These are phyloP conservation scores for Paxillus involutus DNA, from an alignment of 768 basidiomycete genomes.

Conservation along the genomic window DNA sequence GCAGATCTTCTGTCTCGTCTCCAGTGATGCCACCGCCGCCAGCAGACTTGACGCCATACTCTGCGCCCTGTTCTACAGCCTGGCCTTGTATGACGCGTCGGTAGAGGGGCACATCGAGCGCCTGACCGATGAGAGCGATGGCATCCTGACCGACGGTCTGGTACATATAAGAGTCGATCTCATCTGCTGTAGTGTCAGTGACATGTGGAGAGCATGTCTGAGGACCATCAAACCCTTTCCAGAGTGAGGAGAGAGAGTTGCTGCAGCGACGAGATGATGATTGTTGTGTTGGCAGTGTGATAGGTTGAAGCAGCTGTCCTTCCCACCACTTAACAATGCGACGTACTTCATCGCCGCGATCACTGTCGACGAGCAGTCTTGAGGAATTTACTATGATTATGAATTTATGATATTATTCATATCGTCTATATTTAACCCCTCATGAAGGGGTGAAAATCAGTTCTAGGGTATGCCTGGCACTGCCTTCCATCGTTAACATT, in stretches of 20 bases:
- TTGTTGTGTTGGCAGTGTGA: slow-evolving; percentile 84
- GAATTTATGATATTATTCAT: slow-evolving; percentile 8
- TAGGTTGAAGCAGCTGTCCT: slow-evolving; percentile 96
- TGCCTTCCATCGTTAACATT: background rate
- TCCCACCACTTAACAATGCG: slow-evolving; percentile 93
- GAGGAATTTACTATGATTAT: too few relatives aligned
- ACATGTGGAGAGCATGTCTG: slow-evolving; percentile 7
- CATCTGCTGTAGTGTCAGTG: slow-evolving; percentile 58
- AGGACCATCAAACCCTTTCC: slow-evolving; percentile 67
- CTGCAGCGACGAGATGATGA: slow-evolving; percentile 85
- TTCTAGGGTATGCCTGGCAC: too few relatives aligned
- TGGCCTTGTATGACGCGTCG: slow-evolving; percentile 77
- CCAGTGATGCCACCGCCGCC: slow-evolving; percentile 56
- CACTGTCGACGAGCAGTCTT: background rate
- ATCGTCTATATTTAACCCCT: slow-evolving; percentile 16
- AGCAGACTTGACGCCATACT: slow-evolving; percentile 77
- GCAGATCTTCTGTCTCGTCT: slow-evolving; percentile 97
- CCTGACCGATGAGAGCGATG: slow-evolving; percentile 80
- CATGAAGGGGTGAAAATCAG: slow-evolving; percentile 6
- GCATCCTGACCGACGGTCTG: slow-evolving; percentile 99
- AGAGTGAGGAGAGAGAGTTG: slow-evolving; percentile 78
- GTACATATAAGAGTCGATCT: slow-evolving; percentile 97
- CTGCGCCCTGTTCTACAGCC: slow-evolving; percentile 76
- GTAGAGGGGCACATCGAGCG: slow-evolving; percentile 85
- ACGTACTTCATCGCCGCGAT: slow-evolving; percentile 76